Base-by-base conservation (phyloP, 1,284 basidiomycete genomes). In the Malassezia arunalokei region DNA sequence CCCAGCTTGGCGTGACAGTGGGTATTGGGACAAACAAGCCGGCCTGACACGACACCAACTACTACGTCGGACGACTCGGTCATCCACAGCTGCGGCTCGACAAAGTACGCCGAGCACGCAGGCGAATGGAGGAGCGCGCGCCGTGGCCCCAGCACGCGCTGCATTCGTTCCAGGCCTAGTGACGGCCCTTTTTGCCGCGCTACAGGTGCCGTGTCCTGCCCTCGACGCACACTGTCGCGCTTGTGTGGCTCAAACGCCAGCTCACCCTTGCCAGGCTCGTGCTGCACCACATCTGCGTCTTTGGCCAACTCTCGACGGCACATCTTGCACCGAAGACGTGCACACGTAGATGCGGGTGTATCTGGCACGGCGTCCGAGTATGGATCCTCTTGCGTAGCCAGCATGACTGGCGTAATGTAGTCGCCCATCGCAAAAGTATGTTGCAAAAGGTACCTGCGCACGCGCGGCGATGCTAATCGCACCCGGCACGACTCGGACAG, bases 61-160 rank as follows among this genome's bases (percentile, higher is more conserved):
- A 81, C 78, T 7, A 95, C 77, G 60, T 83, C 80, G 3, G 87
- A 82, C 20, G 53, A 50, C 14, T 49, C 48, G 9, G 8, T 45
- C 92, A 98, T 98, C 92, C 92, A 98, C 63, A 83, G 85, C 79
- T 94, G 83, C 82, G 91, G 90, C 73, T 98, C 92, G 44, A 95
- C 82, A 73, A 95, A 96, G 75, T 96, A 96, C 6, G 88, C 87
- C 2, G 88, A 91, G 74, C 90, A 96, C 65, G 83, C 83, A 3
- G 82, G 76, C 6, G 64, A 61, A 39, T 62, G 65, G 1, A 71
- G 54, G 49, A 71, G 58, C 5, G 3, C 33, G 11, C 33, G 33
- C 20, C 20, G 20, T 24, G 20, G 20, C 20, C 20, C 42, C 3
- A 15, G 42, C 14, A 11, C 9, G 27, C 27, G 40, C 20, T 15